A percentile compares a stretch with the other conserved stretches of the same genome.
These are phyloP conservation scores for Calonectria crousiana DNA, from an alignment of 2,329 filamentous ascomycete genomes.

Conservation along the genomic window DNA sequence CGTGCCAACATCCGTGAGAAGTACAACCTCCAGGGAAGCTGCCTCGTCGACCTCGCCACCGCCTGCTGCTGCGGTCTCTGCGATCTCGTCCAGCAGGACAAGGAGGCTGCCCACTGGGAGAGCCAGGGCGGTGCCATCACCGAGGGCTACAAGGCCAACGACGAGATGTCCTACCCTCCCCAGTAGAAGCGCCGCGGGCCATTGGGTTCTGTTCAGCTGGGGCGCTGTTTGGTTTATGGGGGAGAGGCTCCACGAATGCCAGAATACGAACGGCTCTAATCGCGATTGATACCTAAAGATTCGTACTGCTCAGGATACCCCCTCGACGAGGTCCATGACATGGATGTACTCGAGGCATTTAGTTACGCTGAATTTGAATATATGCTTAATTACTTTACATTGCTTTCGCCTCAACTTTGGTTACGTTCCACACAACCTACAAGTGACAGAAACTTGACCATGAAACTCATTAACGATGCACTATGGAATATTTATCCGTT, in stretches of 20 bases:
- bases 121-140: slow-evolving; percentile 20
- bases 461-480: too few species aligned
- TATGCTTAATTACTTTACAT: not conserved
- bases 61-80: slow-evolving; percentile 62
- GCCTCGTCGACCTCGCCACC: slow-evolving; percentile 54
- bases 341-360: slow-evolving; percentile 14
- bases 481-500: too few species aligned
- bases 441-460: not conserved
- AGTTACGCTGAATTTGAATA: slow-evolving; percentile 24
- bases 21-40: slow-evolving; percentile 59
- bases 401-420: not conserved
- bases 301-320: slow-evolving; percentile 35
- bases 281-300: slow-evolving; percentile 15
- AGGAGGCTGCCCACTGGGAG: slow-evolving; percentile 58
- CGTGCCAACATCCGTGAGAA: slow-evolving; percentile 58
- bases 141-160: slow-evolving; percentile 40
- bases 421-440: not conserved
- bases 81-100: slow-evolving; percentile 60
- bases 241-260: not conserved
- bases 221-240: not conserved
- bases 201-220: not conserved
- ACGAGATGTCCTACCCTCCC: slow-evolving; percentile 36
- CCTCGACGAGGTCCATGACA: slow-evolving; percentile 10
- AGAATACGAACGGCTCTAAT: slow-evolving; percentile 12
- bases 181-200: slow-evolving; percentile 4